phyloP scores from a whole-genome alignment of 2,329 filamentous ascomycete genomes.

The Fusarium anguioides region DNA sequence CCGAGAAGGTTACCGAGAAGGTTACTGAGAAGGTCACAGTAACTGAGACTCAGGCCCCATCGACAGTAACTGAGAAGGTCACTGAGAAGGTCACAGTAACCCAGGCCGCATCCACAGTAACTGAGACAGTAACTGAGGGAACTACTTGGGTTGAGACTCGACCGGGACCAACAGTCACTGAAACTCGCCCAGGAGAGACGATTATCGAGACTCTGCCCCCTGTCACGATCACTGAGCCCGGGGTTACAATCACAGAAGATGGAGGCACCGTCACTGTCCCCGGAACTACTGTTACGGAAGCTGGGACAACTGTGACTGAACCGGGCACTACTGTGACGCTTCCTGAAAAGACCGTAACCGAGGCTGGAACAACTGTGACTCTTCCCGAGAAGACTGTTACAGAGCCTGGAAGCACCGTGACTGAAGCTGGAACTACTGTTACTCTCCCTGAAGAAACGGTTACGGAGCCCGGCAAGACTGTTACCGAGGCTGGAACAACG shows the following conservation, averaged over 20 bases:
- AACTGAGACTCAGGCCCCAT: slow-evolving; percentile 2
- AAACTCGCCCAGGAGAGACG: slow-evolving; percentile 13
- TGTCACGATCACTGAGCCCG: slow-evolving; percentile 18
- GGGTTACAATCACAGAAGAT: slow-evolving; percentile 18
- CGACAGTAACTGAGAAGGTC: slow-evolving; percentile 9
- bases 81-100: slow-evolving; percentile 14
- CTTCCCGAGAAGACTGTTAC: slow-evolving; percentile 5
- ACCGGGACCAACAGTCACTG: slow-evolving; percentile 5
- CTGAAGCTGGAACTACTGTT: slow-evolving; percentile 9
- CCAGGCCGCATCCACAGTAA: background rate
- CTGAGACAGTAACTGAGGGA: slow-evolving; percentile 9
- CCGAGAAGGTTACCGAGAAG: slow-evolving; percentile 9
- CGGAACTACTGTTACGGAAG: slow-evolving; percentile 15
- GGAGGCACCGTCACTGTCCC: slow-evolving; percentile 16
- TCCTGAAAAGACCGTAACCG: slow-evolving; percentile 13
- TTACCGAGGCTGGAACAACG: slow-evolving; percentile 15
- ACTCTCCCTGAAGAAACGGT: slow-evolving; percentile 14
- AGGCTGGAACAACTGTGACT: slow-evolving; percentile 18
- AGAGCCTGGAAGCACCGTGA: slow-evolving; percentile 5
- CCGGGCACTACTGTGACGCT: slow-evolving; percentile 12
- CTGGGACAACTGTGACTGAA: slow-evolving; percentile 18
- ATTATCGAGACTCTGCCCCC: slow-evolving; percentile 7
- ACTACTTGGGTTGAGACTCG: too few relatives aligned
- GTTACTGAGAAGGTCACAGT: slow-evolving; percentile 2
- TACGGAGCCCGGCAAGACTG: slow-evolving; percentile 16